Percentiles rank a stretch among this genome's conserved stretches.
These are phyloP conservation scores for Gossypium turneri DNA, from an alignment of 345 rosid species.

Conservation along the genomic window DNA sequence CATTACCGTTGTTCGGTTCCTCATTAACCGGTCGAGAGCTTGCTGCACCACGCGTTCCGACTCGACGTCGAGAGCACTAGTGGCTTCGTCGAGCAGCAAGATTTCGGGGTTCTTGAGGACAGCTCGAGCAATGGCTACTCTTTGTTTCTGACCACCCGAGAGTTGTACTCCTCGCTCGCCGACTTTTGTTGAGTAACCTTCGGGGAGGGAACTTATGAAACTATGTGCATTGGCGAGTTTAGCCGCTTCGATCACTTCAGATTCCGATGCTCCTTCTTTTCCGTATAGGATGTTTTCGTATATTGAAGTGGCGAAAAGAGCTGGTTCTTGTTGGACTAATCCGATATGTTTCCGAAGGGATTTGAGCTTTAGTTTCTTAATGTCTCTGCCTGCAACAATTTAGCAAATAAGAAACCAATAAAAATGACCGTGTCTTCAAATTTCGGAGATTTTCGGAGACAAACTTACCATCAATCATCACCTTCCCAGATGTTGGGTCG, in stretches of 20 bases:
- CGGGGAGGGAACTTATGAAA: slow-evolving; percentile 79
- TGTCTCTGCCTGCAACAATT: slow-evolving; percentile 57
- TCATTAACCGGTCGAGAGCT: slow-evolving; percentile 84
- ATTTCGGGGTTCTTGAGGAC: slow-evolving; percentile 86
- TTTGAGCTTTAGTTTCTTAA: slow-evolving; percentile 61
- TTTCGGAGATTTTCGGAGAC: too few species aligned
- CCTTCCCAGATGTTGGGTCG: slow-evolving; percentile 76
- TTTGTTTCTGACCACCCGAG: slow-evolving; percentile 90
- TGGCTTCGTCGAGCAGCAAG: slow-evolving; percentile 83
- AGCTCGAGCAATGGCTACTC: slow-evolving; percentile 96
- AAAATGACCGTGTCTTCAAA: not conserved
- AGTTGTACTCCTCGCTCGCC: slow-evolving; percentile 91
- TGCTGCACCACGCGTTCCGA: slow-evolving; percentile 87
- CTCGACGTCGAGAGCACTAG: slow-evolving; percentile 82
- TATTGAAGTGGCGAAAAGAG: slow-evolving; percentile 82
- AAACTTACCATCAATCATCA: slow-evolving; percentile 77
- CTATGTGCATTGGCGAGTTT: slow-evolving; percentile 79
- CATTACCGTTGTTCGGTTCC: slow-evolving; percentile 66
- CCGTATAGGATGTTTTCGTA: slow-evolving; percentile 88
- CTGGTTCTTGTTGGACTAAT: slow-evolving; percentile 92
- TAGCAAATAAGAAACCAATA: not conserved
- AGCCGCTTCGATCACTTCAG: slow-evolving; percentile 81
- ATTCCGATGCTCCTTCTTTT: slow-evolving; percentile 68
- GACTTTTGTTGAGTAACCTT: slow-evolving; percentile 78
- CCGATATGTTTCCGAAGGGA: slow-evolving; percentile 76